Evolutionary conservation across 805 yeast genomes (phyloP), one percentile per base, ranked within the genome.

Genomic region (Suhomyces canberraensis): DNA sequence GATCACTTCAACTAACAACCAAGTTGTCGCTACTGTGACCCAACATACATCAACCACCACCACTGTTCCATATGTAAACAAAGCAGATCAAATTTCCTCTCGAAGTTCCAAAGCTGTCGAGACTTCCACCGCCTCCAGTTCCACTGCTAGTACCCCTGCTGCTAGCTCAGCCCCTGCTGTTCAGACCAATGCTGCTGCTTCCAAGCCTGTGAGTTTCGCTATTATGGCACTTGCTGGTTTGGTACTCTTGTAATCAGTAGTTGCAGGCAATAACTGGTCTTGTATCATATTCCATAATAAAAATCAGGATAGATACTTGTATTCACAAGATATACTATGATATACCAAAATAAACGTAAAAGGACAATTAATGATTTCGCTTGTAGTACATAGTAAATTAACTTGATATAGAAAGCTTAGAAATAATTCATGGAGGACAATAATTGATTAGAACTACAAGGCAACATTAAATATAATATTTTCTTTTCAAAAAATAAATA

Each of bases 181-280:
- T n/a, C 39, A 31, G 29, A 31, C 26, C 16, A 39, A 33, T 16
- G 32, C 21, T 14, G 41, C 42, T 17, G 40, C 48, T 8, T 35
- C 47, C n/a, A 25, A 28, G 4, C 43, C 41, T 3, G 41, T 20
- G n/a, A 28, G 42, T 13, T n/a, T 37, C 16, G 36, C 38, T 21
- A n/a, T n/a, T n/a, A n/a, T n/a, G n/a, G n/a, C n/a, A n/a, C n/a
- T 41, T 34, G 27, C 38, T 37, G 25, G 45, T 21, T 33, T 43
- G 16, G 30, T 46, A 32, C 41, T 46, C 43, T 37, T 47, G 42
- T 47, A 40, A 43, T 8, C 38, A 15, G 39, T 39, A 42, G 47
- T 43, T 43, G 47, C 47, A 16, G 47, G 47, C n/a, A n/a, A n/a
- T n/a, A n/a, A n/a, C n/a, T n/a, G n/a, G 6, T 24, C 26, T 8